Conservation (phyloP, 192 early-diverging fungal species). For the Backusella tarrabulga region DNA sequence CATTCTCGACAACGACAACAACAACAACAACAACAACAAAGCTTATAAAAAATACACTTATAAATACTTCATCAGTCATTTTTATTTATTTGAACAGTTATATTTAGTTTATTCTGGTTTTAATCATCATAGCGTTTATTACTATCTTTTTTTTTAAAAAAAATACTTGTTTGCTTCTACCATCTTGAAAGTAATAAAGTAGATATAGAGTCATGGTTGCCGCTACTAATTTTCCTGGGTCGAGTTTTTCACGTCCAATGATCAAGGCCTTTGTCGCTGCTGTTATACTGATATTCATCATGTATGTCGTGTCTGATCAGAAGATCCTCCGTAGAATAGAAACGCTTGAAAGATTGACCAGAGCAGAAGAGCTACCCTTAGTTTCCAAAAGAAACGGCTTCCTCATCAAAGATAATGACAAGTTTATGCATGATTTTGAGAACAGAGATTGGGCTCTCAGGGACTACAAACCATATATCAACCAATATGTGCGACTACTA, state of each 20-base stretch:
- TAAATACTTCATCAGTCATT: background rate
- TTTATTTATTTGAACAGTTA: background rate
- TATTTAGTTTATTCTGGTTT: background rate
- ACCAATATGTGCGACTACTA: background rate
- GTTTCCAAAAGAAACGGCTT: background rate
- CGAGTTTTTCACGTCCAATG: background rate
- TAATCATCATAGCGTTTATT: background rate
- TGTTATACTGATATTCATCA: background rate
- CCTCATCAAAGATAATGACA: background rate
- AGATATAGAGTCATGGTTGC: background rate
- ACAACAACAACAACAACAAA: background rate
- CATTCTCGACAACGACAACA: background rate
- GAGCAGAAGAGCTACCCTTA: background rate
- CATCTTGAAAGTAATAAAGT: background rate
- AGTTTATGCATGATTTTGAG: background rate
- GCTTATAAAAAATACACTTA: background rate
- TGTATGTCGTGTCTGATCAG: background rate
- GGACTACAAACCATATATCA: background rate
- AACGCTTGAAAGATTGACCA: background rate
- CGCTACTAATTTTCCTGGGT: background rate
- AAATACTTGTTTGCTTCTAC: background rate
- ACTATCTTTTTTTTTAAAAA: background rate
- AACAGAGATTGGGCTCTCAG: background rate
- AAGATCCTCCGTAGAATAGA: background rate
- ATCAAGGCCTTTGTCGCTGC: background rate